Conservation (phyloP, 768 basidiomycete genomes). For the Boletus subparvulus region DNA sequence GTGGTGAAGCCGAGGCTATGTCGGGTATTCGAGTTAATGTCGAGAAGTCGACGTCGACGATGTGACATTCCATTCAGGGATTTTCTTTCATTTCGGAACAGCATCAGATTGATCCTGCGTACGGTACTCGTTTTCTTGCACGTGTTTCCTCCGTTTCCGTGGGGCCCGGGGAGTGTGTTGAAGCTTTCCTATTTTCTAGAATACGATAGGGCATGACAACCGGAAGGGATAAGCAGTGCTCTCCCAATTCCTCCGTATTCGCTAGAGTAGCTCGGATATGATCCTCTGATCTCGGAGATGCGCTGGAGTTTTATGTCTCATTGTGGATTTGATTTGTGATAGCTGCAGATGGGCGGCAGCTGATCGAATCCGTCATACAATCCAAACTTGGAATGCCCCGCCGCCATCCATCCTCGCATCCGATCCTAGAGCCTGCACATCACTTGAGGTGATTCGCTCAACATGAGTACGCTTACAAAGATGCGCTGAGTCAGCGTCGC, state of each 20-base stretch:
- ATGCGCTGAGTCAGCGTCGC: constrained; percentile 11
- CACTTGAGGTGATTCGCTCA: neutral
- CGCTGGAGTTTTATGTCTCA: neutral
- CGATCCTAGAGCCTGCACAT: neutral
- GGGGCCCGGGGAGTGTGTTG: constrained; percentile 9
- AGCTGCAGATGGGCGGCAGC: neutral
- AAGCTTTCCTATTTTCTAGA: constrained; percentile 21
- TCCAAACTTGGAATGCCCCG: constrained; percentile 2
- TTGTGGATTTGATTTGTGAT: neutral
- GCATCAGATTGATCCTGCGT: constrained; percentile 28
- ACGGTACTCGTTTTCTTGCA: constrained; percentile 24
- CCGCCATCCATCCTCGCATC: neutral
- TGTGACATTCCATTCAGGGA: constrained; percentile 30
- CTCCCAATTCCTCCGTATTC: constrained; percentile 9
- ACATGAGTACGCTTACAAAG: constrained; percentile 9
- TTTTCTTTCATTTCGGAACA: constrained; percentile 24
- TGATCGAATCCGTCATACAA: constrained; percentile 1
- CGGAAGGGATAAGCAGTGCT: constrained; percentile 17
- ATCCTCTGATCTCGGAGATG: neutral
- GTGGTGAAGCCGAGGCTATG: constrained; percentile 18
- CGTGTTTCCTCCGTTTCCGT: constrained; percentile 9
- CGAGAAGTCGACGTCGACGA: constrained; percentile 55
- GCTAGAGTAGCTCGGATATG: neutral
- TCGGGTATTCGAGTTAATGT: constrained; percentile 59
- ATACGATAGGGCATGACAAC: constrained; percentile 15